Conservation (phyloP, 2,329 filamentous ascomycete species). For the Ceratocystis albifundus region DNA sequence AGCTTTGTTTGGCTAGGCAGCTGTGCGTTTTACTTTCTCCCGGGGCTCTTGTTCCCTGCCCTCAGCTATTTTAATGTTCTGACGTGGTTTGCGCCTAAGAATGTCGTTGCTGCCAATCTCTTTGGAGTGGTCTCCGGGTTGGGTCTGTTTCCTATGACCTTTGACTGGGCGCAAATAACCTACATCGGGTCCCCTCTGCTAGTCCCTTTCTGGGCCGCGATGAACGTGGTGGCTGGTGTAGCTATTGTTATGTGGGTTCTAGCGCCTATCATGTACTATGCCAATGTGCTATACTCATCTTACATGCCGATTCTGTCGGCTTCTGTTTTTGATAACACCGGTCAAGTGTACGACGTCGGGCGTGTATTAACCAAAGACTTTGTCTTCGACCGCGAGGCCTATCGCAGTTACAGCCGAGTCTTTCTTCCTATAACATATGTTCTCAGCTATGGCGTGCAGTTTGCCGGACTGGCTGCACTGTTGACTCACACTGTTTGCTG, state of each 20-base stretch:
- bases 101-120: constrained; percentile 73
- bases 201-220: constrained; percentile 75
- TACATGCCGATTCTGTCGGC: constrained; percentile 81
- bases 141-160: constrained; percentile 72
- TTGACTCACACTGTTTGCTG: constrained; percentile 73
- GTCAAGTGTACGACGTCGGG: constrained; percentile 67
- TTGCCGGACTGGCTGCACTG: constrained; percentile 67
- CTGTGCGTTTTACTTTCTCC: constrained; percentile 75
- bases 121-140: constrained; percentile 79
- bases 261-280: constrained; percentile 69
- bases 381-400: constrained; percentile 64
- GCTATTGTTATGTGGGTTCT: constrained; percentile 76
- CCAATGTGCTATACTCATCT: constrained; percentile 65
- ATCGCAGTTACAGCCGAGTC: constrained; percentile 69
- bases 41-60: constrained; percentile 69
- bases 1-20: constrained; percentile 57
- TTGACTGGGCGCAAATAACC: constrained; percentile 85
- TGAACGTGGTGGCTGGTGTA: constrained; percentile 72
- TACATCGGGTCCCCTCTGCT: constrained; percentile 76
- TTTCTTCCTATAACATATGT: constrained; percentile 82
- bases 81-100: constrained; percentile 79
- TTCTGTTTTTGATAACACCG: constrained; percentile 75
- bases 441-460: constrained; percentile 74
- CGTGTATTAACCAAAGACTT: constrained; percentile 69
- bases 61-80: constrained; percentile 82